Evolutionary conservation across 1,284 basidiomycete genomes (phyloP).

Genomic region (Exobasidium rhododendri): DNA sequence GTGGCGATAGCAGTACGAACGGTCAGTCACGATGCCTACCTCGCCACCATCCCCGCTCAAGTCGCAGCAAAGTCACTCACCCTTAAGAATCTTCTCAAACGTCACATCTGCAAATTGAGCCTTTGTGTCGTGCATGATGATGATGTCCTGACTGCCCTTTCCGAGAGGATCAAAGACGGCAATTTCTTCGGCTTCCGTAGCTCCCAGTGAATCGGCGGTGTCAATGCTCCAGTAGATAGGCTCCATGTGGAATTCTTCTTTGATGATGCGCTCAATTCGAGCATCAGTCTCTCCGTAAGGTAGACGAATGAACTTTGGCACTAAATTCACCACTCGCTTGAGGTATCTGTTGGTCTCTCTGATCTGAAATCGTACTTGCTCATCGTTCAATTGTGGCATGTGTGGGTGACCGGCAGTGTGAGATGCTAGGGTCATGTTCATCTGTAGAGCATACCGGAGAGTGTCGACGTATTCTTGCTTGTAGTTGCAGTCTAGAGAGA

Average conservation of each 20-base stretch:
- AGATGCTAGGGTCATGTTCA: background rate
- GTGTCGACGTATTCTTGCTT: background rate
- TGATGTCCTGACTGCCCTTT: background rate
- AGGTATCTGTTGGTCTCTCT: background rate
- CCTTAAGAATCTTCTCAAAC: background rate
- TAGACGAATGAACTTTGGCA: background rate
- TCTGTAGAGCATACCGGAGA: background rate
- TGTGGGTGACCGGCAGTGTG: conserved; percentile 5
- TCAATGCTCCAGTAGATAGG: background rate
- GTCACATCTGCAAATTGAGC: background rate
- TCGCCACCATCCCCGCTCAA: no score
- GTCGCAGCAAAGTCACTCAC: no score
- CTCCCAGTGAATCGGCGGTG: background rate
- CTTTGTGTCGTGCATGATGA: background rate
- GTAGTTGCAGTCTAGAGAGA: conserved; percentile 1
- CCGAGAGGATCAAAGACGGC: background rate
- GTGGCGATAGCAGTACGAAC: no score
- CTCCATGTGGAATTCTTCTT: background rate
- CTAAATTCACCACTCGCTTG: background rate
- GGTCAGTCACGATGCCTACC: no score
- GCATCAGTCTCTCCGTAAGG: conserved; percentile 5
- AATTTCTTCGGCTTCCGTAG: background rate
- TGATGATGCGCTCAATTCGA: background rate
- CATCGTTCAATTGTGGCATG: background rate
- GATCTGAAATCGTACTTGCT: background rate